A percentile compares a stretch with the other conserved stretches of the same genome.
These are phyloP conservation scores for Metschnikowia gelsemii DNA, from an alignment of 805 yeast species.

Conservation along the genomic window DNA sequence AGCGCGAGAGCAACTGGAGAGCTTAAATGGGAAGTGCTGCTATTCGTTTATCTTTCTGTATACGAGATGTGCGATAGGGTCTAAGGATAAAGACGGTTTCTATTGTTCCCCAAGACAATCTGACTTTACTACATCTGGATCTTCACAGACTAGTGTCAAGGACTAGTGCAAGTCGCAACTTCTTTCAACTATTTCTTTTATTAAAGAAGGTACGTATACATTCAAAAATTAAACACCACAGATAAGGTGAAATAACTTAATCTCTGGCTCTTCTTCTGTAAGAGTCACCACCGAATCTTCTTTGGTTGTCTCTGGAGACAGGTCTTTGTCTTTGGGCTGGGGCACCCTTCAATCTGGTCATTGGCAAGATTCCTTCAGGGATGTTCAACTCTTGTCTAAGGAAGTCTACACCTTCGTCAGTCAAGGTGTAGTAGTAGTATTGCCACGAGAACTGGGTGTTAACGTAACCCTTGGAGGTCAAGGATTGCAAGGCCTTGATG, in stretches of 20 bases:
- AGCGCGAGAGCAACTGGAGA: constrained; percentile 1
- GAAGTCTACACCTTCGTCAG: constrained; percentile 99
- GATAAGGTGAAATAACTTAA: constrained; percentile 25
- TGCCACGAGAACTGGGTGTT: constrained; percentile 99
- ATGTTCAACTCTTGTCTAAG: constrained; percentile 97
- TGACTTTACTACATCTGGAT: too few species aligned
- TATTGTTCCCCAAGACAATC: background rate
- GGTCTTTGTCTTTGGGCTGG: constrained; percentile 74
- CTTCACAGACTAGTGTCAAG: too few species aligned
- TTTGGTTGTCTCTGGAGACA: constrained; percentile 42
- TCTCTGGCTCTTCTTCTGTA: constrained; percentile 67
- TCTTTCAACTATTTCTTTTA: constrained; percentile 16
- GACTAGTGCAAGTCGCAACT: too few species aligned
- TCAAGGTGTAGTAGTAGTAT: constrained; percentile 99
- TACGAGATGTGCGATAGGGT: too few species aligned
- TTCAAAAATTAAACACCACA: constrained; percentile 16
- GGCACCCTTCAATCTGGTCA: constrained; percentile 94
- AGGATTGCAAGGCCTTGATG: constrained; percentile 98
- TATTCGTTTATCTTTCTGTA: too few species aligned
- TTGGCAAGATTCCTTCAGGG: constrained; percentile 98
- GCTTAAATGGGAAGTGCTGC: background rate
- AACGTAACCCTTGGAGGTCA: constrained; percentile 98
- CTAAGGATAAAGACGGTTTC: too few species aligned
- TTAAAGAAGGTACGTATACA: constrained; percentile 21
- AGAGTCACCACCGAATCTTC: constrained; percentile 40